Percentiles rank a stretch among this genome's conserved stretches.
These are phyloP conservation scores for Trichosporon faecale DNA, from an alignment of 1,284 basidiomycete genomes.

Conservation along the genomic window DNA sequence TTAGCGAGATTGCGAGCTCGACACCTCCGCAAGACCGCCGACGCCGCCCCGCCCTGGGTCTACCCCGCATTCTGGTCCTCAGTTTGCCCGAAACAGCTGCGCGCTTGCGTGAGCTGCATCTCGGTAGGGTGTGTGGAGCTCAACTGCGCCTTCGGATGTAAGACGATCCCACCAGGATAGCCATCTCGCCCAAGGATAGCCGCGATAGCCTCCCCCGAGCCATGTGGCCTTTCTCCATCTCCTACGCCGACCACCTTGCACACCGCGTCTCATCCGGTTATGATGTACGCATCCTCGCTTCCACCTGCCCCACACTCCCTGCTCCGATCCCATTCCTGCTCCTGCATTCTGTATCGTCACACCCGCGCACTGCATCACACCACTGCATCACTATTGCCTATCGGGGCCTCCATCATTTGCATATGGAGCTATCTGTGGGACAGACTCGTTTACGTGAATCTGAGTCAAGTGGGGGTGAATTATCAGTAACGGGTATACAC, in stretches of 20 bases:
- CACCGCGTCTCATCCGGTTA: not conserved
- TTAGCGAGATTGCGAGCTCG: not conserved
- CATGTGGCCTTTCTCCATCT: not conserved
- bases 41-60: not conserved
- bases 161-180: not conserved
- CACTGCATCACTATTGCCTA: not conserved
- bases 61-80: not conserved
- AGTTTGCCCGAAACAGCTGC: conserved; percentile 1
- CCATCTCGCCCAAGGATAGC: not conserved
- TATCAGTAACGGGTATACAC: not conserved
- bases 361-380: not conserved
- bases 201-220: not conserved
- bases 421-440: not conserved
- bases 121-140: not conserved
- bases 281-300: not conserved
- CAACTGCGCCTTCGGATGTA: not conserved
- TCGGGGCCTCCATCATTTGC: not conserved
- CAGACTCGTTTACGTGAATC: not conserved
- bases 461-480: not conserved
- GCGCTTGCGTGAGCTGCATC: too few species aligned
- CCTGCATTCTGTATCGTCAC: not conserved
- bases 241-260: not conserved
- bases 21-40: not conserved
- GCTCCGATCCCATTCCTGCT: not conserved
- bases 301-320: not conserved